phyloP scores from a whole-genome alignment of 257 asterid genomes.

The Coffea eugenioides region DNA sequence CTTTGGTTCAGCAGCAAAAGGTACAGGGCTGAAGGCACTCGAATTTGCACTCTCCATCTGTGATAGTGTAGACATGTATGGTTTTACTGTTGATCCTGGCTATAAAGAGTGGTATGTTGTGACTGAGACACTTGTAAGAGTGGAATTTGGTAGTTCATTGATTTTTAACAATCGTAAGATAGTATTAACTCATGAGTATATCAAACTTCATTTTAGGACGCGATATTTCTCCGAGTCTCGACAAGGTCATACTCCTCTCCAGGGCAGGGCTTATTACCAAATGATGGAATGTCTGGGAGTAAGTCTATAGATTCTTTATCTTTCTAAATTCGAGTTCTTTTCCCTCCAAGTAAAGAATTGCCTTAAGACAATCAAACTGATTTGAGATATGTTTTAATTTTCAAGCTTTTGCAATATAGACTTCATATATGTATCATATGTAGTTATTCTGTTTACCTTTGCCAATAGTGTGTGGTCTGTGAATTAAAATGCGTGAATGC shows the following conservation, averaged over 20 bases:
- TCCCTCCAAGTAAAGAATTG: neutral
- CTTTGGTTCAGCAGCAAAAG: conserved; percentile 88
- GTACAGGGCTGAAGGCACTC: conserved; percentile 98
- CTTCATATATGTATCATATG: neutral
- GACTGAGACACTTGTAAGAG: neutral
- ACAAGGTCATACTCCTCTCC: conserved; percentile 91
- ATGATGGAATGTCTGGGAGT: conserved; percentile 99
- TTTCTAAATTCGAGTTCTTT: neutral
- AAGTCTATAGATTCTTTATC: conserved; percentile 31
- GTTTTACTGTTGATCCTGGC: conserved; percentile 99
- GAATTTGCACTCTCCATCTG: conserved; percentile 97
- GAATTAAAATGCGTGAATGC: neutral
- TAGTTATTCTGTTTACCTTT: neutral
- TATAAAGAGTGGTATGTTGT: conserved; percentile 68
- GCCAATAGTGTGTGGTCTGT: neutral
- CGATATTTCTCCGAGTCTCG: conserved; percentile 92
- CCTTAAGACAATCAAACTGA: neutral
- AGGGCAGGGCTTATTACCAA: conserved; percentile 93
- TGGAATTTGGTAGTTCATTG: neutral
- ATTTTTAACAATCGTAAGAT: conserved; percentile 3
- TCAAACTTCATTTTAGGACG: conserved; percentile 60
- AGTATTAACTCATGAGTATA: neutral
- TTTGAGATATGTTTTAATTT: neutral
- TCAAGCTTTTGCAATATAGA: neutral
- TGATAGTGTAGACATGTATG: conserved; percentile 93